Base-by-base conservation (phyloP, 2,329 filamentous ascomycete species). In the Periconia sp. region DNA sequence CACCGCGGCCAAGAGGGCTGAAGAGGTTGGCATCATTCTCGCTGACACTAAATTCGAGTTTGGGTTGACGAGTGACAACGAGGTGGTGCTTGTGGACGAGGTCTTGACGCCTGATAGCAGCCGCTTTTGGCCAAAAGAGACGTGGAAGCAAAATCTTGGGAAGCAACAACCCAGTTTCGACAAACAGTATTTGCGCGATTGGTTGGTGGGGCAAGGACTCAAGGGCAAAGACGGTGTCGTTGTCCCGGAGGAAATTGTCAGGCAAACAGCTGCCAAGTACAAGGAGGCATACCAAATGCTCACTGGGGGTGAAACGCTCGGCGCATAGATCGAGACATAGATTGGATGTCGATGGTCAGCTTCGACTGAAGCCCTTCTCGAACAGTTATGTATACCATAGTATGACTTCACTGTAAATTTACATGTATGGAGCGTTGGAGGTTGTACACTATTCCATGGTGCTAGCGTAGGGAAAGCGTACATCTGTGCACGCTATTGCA, bases 161-260 rank as follows among this genome's bases (percentile, higher is more conserved):
- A 81, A 81, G 57, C 82, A 88, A 52, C 91, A 95, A 78, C 82
- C 88, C 50, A 94, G 90, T 75, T 94, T 93, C 62, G 92, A 97
- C 72, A 97, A 97, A 81, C 68, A 80, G 66, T 79, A 72, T 66
- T 73, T 96, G 61, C 81, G 92, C 35, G 87, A 97, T 75, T 97
- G 91, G 90, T 74, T 97, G 65, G 88, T 86, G 2, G 76, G 72
- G 45, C 80, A 88, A 53, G 89, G 89, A 0, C 73, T 95, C 53
- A 91, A 92, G 77, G 89, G 88, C 1, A 89, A 89, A 75, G 80
- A 87, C 23, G 87, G 84, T 1, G 88, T 94, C 15, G 77, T 75
- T 49, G 87, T 96, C 79, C 87, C 89, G 0, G 81, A 85, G 3
- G 86, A 92, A 48, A 81, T 96, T 52, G 84, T 86, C 17, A 69